Conservation (phyloP, 331 rosid genomes). For the Pyracantha coccinea region DNA sequence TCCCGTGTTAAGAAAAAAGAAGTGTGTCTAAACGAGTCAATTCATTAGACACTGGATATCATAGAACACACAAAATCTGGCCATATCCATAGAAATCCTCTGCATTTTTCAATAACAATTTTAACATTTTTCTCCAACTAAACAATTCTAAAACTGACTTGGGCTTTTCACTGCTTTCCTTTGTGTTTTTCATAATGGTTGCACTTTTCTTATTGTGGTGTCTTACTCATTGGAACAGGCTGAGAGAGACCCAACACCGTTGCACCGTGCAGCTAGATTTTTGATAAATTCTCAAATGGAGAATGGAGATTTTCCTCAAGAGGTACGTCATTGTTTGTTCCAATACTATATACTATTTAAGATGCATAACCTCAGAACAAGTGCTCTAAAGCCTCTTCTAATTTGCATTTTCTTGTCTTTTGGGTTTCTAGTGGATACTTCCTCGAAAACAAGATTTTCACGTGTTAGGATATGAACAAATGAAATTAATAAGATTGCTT, state of each 20-base stretch:
- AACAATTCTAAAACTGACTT: not conserved
- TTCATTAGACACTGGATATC: not conserved
- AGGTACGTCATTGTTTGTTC: constrained; percentile 40
- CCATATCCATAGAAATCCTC: not conserved
- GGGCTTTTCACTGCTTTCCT: not conserved
- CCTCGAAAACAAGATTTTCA: not conserved
- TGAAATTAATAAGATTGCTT: not conserved
- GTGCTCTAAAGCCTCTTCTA: not conserved
- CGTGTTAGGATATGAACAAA: not conserved
- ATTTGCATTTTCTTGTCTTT: not conserved
- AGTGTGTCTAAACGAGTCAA: not conserved
- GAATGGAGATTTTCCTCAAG: constrained; percentile 77
- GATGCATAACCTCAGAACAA: not conserved
- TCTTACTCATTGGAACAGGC: constrained; percentile 32
- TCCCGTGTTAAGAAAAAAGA: not conserved
- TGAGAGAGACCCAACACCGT: constrained; percentile 61
- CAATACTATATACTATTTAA: not conserved
- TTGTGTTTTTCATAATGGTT: not conserved
- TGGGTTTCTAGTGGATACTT: not conserved
- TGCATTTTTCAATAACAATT: not conserved
- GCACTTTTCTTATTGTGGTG: not conserved
- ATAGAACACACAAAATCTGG: not conserved
- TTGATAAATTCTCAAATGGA: constrained; percentile 83
- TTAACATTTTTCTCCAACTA: not conserved
- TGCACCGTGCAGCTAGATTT: constrained; percentile 66